phyloP scores from a whole-genome alignment of 2,329 filamentous ascomycete species.

The Chrysoporthe puriensis region DNA sequence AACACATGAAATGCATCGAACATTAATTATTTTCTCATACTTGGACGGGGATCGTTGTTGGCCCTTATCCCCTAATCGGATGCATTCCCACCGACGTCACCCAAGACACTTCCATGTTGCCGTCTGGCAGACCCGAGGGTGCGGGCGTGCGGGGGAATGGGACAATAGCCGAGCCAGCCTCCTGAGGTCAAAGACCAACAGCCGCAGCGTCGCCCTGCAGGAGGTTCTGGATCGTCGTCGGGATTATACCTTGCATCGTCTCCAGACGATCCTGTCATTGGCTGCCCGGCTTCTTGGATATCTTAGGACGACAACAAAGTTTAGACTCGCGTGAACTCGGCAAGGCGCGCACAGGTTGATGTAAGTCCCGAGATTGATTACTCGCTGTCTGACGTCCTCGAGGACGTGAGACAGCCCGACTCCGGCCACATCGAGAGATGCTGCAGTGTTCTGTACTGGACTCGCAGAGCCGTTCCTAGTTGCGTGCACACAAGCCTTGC shows the following conservation, averaged over 20 bases:
- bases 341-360: background rate
- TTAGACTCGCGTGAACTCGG: no score
- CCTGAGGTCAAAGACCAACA: conserved; percentile 9
- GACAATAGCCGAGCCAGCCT: background rate
- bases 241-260: background rate
- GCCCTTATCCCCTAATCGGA: background rate
- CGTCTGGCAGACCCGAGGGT: background rate
- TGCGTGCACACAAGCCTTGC: background rate
- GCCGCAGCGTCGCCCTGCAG: background rate
- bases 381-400: no score
- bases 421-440: no score
- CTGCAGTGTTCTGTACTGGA: no score
- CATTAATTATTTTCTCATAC: background rate
- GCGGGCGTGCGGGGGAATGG: background rate
- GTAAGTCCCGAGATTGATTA: no score
- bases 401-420: background rate
- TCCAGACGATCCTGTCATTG: background rate
- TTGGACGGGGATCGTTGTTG: background rate
- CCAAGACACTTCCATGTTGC: background rate
- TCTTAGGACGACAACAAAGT: no score
- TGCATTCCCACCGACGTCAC: background rate
- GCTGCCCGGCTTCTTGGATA: no score
- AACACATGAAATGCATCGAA: background rate
- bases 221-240: background rate
- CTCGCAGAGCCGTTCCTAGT: no score